A percentile compares a stretch with the other conserved stretches of the same genome.
These are phyloP conservation scores for Colletotrichum magnum DNA, from an alignment of 2,329 filamentous ascomycete genomes.

Conservation along the genomic window DNA sequence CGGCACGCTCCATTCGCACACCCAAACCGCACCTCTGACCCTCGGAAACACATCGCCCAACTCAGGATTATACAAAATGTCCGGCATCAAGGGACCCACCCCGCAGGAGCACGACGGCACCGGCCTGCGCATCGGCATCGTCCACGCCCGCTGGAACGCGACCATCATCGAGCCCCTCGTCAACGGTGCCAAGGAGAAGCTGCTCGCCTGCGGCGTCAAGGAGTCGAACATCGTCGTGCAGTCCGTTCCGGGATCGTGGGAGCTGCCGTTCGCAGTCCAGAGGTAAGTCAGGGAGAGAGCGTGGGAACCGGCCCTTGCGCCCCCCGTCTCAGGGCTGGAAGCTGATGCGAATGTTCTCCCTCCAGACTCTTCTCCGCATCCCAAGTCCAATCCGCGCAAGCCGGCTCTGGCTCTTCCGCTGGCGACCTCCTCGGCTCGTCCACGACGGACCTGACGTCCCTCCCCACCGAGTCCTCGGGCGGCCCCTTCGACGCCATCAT, in stretches of 20 bases:
- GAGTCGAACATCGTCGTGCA: constrained; percentile 91
- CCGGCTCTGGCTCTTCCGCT: constrained; percentile 73
- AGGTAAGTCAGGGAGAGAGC: constrained; percentile 66
- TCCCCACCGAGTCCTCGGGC: constrained; percentile 59
- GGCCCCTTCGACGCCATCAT: constrained; percentile 93
- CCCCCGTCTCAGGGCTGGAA: background rate
- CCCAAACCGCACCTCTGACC: background rate
- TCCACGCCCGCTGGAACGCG: constrained; percentile 96
- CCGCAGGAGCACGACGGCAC: constrained; percentile 75
- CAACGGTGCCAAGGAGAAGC: constrained; percentile 82
- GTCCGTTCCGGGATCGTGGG: constrained; percentile 93
- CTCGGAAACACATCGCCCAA: background rate
- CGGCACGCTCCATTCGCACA: background rate
- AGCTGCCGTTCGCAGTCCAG: constrained; percentile 92
- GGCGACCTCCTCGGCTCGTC: constrained; percentile 82
- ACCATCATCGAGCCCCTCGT: constrained; percentile 90
- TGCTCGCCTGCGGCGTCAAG: constrained; percentile 84
- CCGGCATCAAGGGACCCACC: constrained; percentile 69
- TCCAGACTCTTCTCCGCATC: constrained; percentile 85
- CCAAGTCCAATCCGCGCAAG: constrained; percentile 82
- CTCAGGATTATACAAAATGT: constrained; percentile 50
- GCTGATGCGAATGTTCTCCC: constrained; percentile 4
- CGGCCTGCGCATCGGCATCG: constrained; percentile 89
- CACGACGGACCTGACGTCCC: constrained; percentile 75
- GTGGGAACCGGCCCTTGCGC: constrained; percentile 24